phyloP scores from a whole-genome alignment of 768 basidiomycete species.

The Pleurotus tuber-regium region DNA sequence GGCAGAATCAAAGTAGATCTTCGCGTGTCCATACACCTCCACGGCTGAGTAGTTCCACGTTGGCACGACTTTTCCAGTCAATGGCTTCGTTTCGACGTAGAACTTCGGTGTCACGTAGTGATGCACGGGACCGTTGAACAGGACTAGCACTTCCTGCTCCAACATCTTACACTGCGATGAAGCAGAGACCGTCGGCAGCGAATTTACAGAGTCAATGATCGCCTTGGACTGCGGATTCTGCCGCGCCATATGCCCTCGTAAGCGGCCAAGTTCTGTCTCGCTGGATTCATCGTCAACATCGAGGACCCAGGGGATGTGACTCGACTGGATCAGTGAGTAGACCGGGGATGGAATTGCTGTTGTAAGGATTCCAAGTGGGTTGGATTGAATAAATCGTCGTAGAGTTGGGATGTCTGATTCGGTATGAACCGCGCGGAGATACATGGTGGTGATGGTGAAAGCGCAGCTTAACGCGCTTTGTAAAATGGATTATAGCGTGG shows the following conservation, averaged over 20 bases:
- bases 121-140: constrained; percentile 23
- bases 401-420: constrained; percentile 30
- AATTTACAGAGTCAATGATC: constrained; percentile 15
- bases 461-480: too few species aligned
- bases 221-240: constrained; percentile 24
- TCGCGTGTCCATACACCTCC: constrained; percentile 22
- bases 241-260: constrained; percentile 24
- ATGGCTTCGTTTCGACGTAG: constrained; percentile 25
- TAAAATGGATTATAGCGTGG: too few species aligned
- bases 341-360: constrained; percentile 26
- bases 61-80: constrained; percentile 24
- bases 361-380: constrained; percentile 35
- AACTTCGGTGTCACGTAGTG: constrained; percentile 26
- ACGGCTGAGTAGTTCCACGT: constrained; percentile 27
- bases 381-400: constrained; percentile 27
- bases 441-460: too few species aligned
- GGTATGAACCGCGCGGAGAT: constrained; percentile 35
- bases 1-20: constrained; percentile 16
- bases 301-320: constrained; percentile 34
- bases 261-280: constrained; percentile 12
- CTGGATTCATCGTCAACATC: constrained; percentile 14
- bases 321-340: constrained; percentile 23
- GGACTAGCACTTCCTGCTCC: constrained; percentile 14
- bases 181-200: neutral
- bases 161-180: too few species aligned